Conservation (phyloP, 768 basidiomycete genomes). For the Calocybe indica region DNA sequence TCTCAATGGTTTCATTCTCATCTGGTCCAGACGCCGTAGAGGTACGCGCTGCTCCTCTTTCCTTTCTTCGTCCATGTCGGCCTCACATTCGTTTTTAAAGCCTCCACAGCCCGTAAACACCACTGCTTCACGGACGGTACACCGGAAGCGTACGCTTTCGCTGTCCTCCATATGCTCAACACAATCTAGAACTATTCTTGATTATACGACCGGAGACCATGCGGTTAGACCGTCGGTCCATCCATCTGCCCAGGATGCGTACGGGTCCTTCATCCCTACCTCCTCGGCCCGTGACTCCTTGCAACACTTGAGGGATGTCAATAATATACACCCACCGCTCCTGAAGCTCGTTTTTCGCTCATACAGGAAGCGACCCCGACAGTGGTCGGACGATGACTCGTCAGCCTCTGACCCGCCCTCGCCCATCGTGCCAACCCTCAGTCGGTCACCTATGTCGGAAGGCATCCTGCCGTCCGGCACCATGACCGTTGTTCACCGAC, state of each 20-base stretch:
- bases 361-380: conserved; percentile 1
- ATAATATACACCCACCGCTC: no score
- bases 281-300: conserved; percentile 12
- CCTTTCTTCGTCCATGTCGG: not conserved
- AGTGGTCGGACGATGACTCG: conserved; percentile 12
- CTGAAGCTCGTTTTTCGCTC: not conserved
- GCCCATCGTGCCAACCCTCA: conserved; percentile 29
- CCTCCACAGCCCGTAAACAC: not conserved
- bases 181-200: conserved; percentile 12
- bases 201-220: conserved; percentile 6
- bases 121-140: conserved; percentile 2
- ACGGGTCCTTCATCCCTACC: conserved; percentile 16
- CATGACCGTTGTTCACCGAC: conserved; percentile 13
- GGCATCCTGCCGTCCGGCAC: conserved; percentile 3
- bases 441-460: conserved; percentile 17
- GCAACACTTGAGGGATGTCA: conserved; percentile 4
- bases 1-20: conserved; percentile 10
- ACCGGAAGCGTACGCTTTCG: conserved; percentile 13
- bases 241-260: conserved; percentile 7
- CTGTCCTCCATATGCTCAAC: conserved; percentile 10
- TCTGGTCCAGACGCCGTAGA: not conserved
- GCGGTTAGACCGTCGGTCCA: conserved; percentile 4
- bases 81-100: not conserved
- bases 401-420: conserved; percentile 13
- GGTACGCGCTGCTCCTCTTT: not conserved